phyloP scores from a whole-genome alignment of 495 filamentous ascomycete genomes.

The Trichocladium uniseriatum region DNA sequence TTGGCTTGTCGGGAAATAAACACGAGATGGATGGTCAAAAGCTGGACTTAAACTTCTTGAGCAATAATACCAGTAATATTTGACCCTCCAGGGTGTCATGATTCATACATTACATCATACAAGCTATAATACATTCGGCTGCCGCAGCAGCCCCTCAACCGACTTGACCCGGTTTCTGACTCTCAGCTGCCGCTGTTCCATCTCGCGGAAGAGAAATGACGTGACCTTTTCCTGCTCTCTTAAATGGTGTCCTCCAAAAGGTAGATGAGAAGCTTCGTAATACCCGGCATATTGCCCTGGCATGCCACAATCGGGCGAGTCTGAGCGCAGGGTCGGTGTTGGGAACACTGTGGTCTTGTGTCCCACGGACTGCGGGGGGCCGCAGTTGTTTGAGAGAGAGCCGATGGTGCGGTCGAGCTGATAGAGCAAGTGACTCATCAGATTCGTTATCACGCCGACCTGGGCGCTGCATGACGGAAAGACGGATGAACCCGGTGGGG shows the following conservation, averaged over 20 bases:
- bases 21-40: too few species aligned
- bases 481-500: neutral
- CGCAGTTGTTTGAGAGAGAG: neutral
- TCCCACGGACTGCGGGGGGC: neutral
- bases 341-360: neutral
- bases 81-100: too few species aligned
- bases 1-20: too few species aligned
- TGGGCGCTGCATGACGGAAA: neutral
- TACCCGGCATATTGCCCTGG: neutral
- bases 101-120: too few species aligned
- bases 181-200: slow-evolving; percentile 1
- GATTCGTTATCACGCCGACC: slow-evolving; percentile 1
- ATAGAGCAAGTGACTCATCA: slow-evolving; percentile 4
- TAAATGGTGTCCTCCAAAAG: neutral
- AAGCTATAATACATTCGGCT: too few species aligned
- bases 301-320: neutral
- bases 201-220: neutral
- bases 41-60: too few species aligned
- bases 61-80: too few species aligned
- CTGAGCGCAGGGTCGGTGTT: neutral
- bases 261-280: neutral
- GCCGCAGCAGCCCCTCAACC: neutral
- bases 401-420: neutral
- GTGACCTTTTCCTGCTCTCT: neutral
- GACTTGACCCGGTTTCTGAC: neutral